A percentile compares a stretch with the other conserved stretches of the same genome.
Evolutionary conservation across 2,329 filamentous ascomycete genomes (phyloP).

Genomic region (Cordyceps cateniannulata): DNA sequence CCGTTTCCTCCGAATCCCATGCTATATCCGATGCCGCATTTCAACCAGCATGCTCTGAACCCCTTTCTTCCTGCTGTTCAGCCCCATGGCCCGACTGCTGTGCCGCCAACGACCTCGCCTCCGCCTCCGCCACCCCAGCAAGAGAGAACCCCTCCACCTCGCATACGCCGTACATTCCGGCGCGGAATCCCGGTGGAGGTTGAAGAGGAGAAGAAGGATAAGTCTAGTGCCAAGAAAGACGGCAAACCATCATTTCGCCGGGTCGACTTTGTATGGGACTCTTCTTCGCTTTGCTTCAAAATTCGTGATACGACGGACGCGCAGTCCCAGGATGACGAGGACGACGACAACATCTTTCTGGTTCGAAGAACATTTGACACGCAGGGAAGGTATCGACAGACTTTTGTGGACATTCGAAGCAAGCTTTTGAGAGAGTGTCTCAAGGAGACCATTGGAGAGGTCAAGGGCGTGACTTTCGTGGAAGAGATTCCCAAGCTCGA

Average conservation of each 20-base stretch:
- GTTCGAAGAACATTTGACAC: constrained; percentile 77
- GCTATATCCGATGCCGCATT: background rate
- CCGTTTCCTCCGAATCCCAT: background rate
- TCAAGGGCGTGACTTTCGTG: constrained; percentile 61
- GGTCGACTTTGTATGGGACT: constrained; percentile 50
- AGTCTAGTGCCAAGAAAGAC: constrained; percentile 15
- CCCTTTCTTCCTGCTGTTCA: background rate
- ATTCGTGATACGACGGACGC: constrained; percentile 48
- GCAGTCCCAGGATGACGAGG: constrained; percentile 41
- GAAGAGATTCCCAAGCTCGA: constrained; percentile 71
- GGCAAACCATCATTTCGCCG: constrained; percentile 38
- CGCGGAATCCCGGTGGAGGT: background rate
- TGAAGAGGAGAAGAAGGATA: constrained; percentile 19
- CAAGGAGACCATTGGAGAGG: constrained; percentile 31
- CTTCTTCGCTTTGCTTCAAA: constrained; percentile 42
- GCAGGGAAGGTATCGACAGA: constrained; percentile 70
- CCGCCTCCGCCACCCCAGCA: constrained; percentile 5
- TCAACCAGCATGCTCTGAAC: background rate
- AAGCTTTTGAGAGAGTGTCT: constrained; percentile 64
- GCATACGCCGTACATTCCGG: background rate
- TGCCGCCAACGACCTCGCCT: background rate
- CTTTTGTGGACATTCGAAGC: constrained; percentile 79
- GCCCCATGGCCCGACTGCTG: background rate
- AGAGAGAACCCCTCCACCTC: background rate
- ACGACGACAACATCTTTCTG: constrained; percentile 76